phyloP scores from a whole-genome alignment of 192 early-diverging fungal genomes.

The Coemansia sp. region DNA sequence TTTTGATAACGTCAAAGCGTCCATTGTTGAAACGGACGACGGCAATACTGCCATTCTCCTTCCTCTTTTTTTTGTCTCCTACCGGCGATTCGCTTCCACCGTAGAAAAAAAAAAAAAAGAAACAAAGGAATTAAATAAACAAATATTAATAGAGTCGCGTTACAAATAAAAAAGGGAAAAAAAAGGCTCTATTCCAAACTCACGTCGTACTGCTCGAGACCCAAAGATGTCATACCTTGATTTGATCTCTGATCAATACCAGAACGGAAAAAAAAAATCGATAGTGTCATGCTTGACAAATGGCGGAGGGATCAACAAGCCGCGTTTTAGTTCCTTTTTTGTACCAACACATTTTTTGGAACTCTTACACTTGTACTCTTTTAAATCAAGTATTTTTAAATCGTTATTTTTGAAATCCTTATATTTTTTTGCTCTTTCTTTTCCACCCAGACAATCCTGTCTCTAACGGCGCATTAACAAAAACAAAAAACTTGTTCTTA shows the following conservation, averaged over 20 bases:
- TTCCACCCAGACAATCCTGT: not conserved
- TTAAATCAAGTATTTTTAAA: not conserved
- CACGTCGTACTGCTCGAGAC: not conserved
- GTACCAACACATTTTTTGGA: too few relatives aligned
- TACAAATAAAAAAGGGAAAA: not conserved
- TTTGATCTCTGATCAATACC: not conserved
- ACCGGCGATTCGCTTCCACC: not conserved
- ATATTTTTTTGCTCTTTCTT: not conserved
- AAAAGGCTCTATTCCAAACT: not conserved
- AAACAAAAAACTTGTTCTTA: not conserved
- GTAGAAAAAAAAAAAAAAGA: not conserved
- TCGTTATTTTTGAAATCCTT: not conserved
- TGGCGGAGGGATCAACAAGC: not conserved
- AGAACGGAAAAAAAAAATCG: not conserved
- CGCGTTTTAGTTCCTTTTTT: not conserved
- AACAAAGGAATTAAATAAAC: not conserved
- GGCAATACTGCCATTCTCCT: constrained; percentile 8
- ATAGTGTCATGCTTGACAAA: not conserved
- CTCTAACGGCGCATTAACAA: not conserved
- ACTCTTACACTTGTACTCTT: not conserved
- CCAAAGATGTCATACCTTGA: not conserved
- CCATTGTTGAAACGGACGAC: constrained; percentile 41
- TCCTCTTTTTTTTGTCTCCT: not conserved
- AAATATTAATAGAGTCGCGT: not conserved
- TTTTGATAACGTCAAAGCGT: constrained; percentile 53